Base-by-base conservation (phyloP, 2,329 filamentous ascomycete species). In the Clonostachys solani region DNA sequence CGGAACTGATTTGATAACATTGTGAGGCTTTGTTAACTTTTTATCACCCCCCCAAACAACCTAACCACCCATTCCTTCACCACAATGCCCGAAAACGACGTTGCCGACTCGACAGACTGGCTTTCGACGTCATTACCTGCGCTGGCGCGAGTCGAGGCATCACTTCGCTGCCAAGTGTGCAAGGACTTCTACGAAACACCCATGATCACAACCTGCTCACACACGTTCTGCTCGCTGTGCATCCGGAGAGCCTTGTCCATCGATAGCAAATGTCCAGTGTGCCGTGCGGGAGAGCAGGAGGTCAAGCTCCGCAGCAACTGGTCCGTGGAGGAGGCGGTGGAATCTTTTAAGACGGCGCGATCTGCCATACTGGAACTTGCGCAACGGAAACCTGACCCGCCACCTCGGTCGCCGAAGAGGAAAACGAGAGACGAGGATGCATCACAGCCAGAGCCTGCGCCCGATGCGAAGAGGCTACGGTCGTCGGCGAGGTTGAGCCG, bases 161-260 rank as follows among this genome's bases (percentile, higher is more conserved):
- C 91, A 4, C 76, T 99, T 17, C 89, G 94, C 57, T 99, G 94
- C 68, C 89, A 97, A 67, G 88, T 99, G 50, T 99, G 94, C 80
- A 97, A 97, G 64, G 95, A 99, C 66, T 95, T 97, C 68, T 97
- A 89, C 72, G 83, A 83, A 51, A 95, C 91, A 44, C 94, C 94
- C 0, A 94, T 99, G 81, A 86, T 96, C 52, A 99, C 94, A 1
- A 88, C 89, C 2, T 99, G 94, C 70, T 87, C 83, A 46, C 94
- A 99, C 64, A 97, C 94, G 0, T 99, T 99, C 62, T 99, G 94
- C 74, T 96, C 92, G 7, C 72, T 95, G 46, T 99, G 94, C 65
- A 97, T 99, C 63, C 87, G 94, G 33, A 80, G 92, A 52, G 90
- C 88, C 50, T 77, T 99, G 1, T 85, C 86, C 3, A 78, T 81